Base-by-base conservation (phyloP, 768 basidiomycete genomes). In the Pleurotus sapidus region DNA sequence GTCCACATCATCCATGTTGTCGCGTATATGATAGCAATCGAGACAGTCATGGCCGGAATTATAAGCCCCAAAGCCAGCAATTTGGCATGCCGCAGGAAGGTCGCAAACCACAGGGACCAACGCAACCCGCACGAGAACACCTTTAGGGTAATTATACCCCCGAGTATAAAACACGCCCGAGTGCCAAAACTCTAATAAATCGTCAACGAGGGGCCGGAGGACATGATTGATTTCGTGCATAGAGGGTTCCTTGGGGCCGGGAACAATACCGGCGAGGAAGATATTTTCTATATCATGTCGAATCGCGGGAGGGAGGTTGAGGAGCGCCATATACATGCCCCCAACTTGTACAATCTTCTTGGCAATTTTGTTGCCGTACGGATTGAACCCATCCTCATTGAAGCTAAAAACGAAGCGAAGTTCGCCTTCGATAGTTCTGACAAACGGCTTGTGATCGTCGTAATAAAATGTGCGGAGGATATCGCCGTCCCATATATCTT, bases 101-200 rank as follows among this genome's bases (percentile, higher is more conserved):
- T 79, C 76, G 49, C 70, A 75, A 0, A 77, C 66, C 3, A 76
- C 51, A 5, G 68, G 65, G 5, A 72, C 58, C 0, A 76, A 18
- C 1, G 70, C 70, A 11, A 60, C 61, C 2, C 60, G 61, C 20
- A 74, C 61, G 2, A 67, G 40, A 2, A 70, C 61, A 3, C 77
- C 77, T 38, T 49, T 4, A 0, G 57, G 54, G 53, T 64, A 57
- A 4, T 25, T 11, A 0, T 47, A 5, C 0, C 73, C 76, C 6
- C 56, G 23, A 0, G 68, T 58, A 18, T 70, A 62, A 43, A 58
- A 63, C 3, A 76, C 50, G 6, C 30, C 50, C 34, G 15, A 57
- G 25, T 56, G 34, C 63, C 63, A 64, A 38, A 56, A 55, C 18
- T 39, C 49, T 11, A 62, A 37, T 40, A 71, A 63, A 18, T 69